Conservation (phyloP, 352 stramenopile genomes). For the Globisporangium megalacanthum region DNA sequence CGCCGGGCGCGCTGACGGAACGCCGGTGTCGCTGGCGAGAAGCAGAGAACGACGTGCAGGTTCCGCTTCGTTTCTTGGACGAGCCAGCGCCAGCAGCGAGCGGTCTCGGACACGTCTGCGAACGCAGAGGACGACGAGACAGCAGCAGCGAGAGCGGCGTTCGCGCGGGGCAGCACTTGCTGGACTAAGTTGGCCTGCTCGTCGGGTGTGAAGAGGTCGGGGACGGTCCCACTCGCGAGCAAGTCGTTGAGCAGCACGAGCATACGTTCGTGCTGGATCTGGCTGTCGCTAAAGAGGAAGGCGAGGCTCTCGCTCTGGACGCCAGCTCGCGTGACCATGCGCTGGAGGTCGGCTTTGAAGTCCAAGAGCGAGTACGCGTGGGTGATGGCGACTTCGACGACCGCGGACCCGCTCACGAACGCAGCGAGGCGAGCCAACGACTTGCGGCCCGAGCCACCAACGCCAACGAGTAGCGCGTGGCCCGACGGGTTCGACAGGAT, state of each 20-base stretch:
- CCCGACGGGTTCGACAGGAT: constrained; percentile 93
- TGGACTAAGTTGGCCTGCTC: constrained; percentile 90
- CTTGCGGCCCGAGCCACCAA: constrained; percentile 93
- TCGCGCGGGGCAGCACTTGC: constrained; percentile 81
- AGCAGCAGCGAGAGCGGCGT: constrained; percentile 35
- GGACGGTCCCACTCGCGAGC: constrained; percentile 89
- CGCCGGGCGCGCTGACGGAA: constrained; percentile 88
- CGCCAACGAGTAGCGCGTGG: constrained; percentile 92
- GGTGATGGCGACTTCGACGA: constrained; percentile 90
- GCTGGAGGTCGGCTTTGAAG: constrained; percentile 94
- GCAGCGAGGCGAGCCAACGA: constrained; percentile 87
- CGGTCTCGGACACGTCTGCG: constrained; percentile 79
- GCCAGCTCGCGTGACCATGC: constrained; percentile 85
- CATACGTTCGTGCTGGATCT: constrained; percentile 95
- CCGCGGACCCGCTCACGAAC: constrained; percentile 88
- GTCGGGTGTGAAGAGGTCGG: constrained; percentile 89
- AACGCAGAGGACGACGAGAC: neutral
- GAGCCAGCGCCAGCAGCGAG: constrained; percentile 92
- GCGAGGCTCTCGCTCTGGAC: constrained; percentile 91
- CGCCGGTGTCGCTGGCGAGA: constrained; percentile 88
- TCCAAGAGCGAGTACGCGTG: constrained; percentile 88
- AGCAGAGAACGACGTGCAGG: constrained; percentile 93
- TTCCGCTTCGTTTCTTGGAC: constrained; percentile 88
- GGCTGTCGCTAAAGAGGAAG: constrained; percentile 90
- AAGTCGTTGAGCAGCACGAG: constrained; percentile 94